Evolutionary conservation across 176 grass and related monocot species (phyloP), one percentile per base, ranked within the genome.

Genomic region (Typha latifolia): DNA sequence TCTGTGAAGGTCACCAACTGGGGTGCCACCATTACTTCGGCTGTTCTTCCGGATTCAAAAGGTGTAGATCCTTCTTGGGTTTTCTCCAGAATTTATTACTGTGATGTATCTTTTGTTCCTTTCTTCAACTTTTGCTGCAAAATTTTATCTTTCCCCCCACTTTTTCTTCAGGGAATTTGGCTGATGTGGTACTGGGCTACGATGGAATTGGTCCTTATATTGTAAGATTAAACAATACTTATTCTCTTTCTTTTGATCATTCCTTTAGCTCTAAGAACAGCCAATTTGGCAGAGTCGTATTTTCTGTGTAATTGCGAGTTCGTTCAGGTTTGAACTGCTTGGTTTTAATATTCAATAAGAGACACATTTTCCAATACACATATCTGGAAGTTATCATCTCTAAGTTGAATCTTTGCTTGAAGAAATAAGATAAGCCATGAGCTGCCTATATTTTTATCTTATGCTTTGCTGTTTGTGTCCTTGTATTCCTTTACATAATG

Each of bases 11-110:
- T 92, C 29, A 85, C 85, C 66, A 97, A 97, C 34, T 92, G 85
- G 89, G 94, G 94, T 49, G 89, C 94, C 64, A 84, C 73, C 31
- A 64, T 92, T 62, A 76, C 71, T 53, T 97, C 94, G 24, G 80
- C 92, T 61, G 32, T 89, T 71, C 75, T 92, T 26, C 94, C 94
- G 10, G 94, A 97, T 48, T 97, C 94, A 65, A 84, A 67, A 84
- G 94, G 92, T 96, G 9, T 12, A 13, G 14, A 12, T 50, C 47
- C 49, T 74, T 47, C 23, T n/a, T 72, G 59, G 15, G 61, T 29
- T 29, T 29, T 29, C 27, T 29, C 27, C 27, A 29, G 27, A 29
- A 29, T 29, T 29, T 29, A 3, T 29, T 29, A 29, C 1, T 29
- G 3, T 29, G 27, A 29, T 29, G 27, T 29, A n/a, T 32, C 26